Base-by-base conservation (phyloP, 1,284 basidiomycete genomes). In the Exobasidium rhododendri region DNA sequence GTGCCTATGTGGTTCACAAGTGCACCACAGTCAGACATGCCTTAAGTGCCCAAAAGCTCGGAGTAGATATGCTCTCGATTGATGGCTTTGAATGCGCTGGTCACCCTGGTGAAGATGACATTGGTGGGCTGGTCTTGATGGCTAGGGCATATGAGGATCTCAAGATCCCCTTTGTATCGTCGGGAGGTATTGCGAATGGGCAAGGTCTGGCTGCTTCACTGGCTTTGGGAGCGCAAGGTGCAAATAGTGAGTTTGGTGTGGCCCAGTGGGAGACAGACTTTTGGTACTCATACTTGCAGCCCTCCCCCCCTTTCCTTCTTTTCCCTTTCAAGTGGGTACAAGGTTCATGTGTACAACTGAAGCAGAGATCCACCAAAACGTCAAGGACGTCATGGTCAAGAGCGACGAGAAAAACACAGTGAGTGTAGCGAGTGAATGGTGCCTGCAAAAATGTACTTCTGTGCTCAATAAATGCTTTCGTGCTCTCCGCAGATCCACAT, bases 31-130 rank as follows among this genome's bases (percentile, higher is more conserved):
- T 79, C 13, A 68, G 75, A 14, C 77, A 79, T 31, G 76, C 76
- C 3, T 57, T 89, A 84, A 89, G 89, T 52, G 89, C 90, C 3
- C 86, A 87, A 70, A 86, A 85, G 62, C 82, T 88, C 69, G 91
- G 92, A 2, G 91, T 90, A 24, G 91, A 96, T 81, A 84, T 91
- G 56, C 78, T 96, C 30, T 72, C 69, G 47, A 79, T 79, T 55
- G 77, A 79, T 54, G 77, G 77, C 30, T 57, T 73, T 31, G 77
- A 90, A 56, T 89, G 89, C 76, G 91, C 92, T 43, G 93, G 93
- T 30, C 92, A 96, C 80, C 93, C 92, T 4, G 93, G 93, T 65
- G 94, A 97, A 78, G 90, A 96, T 61, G 94, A 97, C 79, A 90
- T 96, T 35, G 91, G 91, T 10, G 91, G 90, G 4, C 77, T 97